phyloP scores from a whole-genome alignment of 495 filamentous ascomycete species.

The Collariella sp. region DNA sequence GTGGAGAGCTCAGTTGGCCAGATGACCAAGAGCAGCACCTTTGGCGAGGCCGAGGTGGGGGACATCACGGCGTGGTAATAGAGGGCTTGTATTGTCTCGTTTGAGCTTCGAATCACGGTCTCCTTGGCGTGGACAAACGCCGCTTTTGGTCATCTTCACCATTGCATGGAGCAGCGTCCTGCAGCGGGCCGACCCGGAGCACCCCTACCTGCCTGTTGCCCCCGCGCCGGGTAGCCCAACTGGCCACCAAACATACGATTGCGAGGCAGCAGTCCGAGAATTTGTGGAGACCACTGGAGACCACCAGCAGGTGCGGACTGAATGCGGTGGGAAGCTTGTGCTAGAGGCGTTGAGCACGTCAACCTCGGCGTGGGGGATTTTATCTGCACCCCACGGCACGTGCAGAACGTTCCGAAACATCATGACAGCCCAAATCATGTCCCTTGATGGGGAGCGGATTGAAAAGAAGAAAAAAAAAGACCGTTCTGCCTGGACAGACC shows the following conservation, averaged over 20 bases:
- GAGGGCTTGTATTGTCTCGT: not conserved
- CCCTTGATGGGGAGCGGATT: too few relatives aligned
- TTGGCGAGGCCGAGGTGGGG: constrained; percentile 91
- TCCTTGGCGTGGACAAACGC: not conserved
- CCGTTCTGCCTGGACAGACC: too few relatives aligned
- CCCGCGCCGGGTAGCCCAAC: not conserved
- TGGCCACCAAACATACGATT: too few relatives aligned
- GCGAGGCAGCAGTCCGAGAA: too few relatives aligned
- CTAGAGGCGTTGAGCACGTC: not conserved
- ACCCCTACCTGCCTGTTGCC: not conserved
- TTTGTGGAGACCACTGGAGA: too few relatives aligned
- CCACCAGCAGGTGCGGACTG: too few relatives aligned
- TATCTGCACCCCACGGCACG: too few relatives aligned
- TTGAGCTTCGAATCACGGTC: not conserved
- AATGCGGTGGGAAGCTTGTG: not conserved
- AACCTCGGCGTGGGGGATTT: not conserved
- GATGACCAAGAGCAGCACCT: constrained; percentile 71
- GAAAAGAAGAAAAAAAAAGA: too few relatives aligned
- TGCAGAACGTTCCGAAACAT: too few relatives aligned
- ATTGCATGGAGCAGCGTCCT: not conserved
- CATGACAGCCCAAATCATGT: too few relatives aligned
- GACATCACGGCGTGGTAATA: constrained; percentile 98
- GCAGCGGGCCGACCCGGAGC: too few relatives aligned
- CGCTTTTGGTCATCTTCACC: not conserved
- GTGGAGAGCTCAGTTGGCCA: constrained; percentile 39